Evolutionary conservation across 2,329 filamentous ascomycete genomes (phyloP).

Genomic region (Pseudofabraea citricarpa): DNA sequence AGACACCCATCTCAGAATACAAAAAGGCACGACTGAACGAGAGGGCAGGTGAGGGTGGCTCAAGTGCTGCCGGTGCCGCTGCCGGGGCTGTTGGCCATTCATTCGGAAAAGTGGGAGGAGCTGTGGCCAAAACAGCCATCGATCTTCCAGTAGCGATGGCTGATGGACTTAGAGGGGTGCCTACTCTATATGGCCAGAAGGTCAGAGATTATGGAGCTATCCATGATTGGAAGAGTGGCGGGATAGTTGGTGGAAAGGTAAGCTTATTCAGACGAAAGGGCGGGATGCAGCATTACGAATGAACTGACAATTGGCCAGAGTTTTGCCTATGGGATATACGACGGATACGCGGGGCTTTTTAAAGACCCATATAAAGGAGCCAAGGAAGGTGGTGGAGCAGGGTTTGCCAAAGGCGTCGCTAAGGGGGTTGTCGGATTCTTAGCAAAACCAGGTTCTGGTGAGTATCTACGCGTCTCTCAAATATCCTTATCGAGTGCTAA

Average conservation of each 20-base stretch:
- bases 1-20: slow-evolving; percentile 6
- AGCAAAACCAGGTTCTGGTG: slow-evolving; percentile 10
- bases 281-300: no score
- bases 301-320: no score
- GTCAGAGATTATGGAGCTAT: slow-evolving; percentile 74
- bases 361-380: slow-evolving; percentile 12
- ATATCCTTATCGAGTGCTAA: neutral
- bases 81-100: slow-evolving; percentile 23
- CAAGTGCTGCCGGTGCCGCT: slow-evolving; percentile 5
- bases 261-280: no score
- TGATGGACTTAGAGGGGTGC: slow-evolving; percentile 48
- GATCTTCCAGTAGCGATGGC: slow-evolving; percentile 43
- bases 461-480: neutral
- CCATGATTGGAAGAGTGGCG: slow-evolving; percentile 66
- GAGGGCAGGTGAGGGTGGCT: neutral
- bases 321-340: slow-evolving; percentile 7
- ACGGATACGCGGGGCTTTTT: slow-evolving; percentile 9
- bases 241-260: slow-evolving; percentile 65
- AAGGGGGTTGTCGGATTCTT: slow-evolving; percentile 11
- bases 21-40: slow-evolving; percentile 2
- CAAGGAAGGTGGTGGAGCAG: slow-evolving; percentile 11
- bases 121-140: slow-evolving; percentile 34
- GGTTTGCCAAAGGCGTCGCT: slow-evolving; percentile 9
- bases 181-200: slow-evolving; percentile 64
- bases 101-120: slow-evolving; percentile 30